phyloP scores from a whole-genome alignment of 257 asterid species.

The Gardenia jasminoides region DNA sequence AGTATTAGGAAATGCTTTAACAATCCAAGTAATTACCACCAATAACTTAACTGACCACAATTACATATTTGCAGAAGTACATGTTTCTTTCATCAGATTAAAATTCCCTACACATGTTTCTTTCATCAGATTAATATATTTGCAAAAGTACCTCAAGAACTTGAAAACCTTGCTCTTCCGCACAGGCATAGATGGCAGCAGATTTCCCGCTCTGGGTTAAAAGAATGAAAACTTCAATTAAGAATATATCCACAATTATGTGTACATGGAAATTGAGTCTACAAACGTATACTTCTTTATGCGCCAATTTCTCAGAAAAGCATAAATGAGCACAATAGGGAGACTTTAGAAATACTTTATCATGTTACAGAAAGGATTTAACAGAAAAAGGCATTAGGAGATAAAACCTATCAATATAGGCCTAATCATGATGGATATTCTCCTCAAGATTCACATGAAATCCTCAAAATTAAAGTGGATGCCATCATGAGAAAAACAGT shows the following conservation, averaged over 20 bases:
- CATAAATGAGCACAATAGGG: neutral
- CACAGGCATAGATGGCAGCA: constrained; percentile 96
- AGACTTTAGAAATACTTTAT: neutral
- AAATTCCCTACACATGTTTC: neutral
- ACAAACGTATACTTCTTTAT: neutral
- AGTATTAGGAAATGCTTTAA: neutral
- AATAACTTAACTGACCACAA: neutral
- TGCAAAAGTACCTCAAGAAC: constrained; percentile 75
- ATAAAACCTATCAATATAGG: neutral
- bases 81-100: neutral
- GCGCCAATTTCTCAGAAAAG: neutral
- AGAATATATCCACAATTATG: neutral
- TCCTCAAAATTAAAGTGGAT: constrained; percentile 1
- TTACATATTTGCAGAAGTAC: too few species aligned
- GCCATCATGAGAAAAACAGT: neutral
- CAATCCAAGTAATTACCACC: neutral
- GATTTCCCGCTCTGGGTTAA: constrained; percentile 89
- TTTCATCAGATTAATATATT: neutral
- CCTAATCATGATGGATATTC: neutral
- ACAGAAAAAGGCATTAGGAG: neutral
- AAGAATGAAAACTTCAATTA: constrained; percentile 22
- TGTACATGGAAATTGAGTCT: neutral
- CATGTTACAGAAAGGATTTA: neutral
- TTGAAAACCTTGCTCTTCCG: constrained; percentile 94
- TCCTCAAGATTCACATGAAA: neutral